phyloP scores from a whole-genome alignment of 1,284 basidiomycete genomes.

The Irpex lacteus region DNA sequence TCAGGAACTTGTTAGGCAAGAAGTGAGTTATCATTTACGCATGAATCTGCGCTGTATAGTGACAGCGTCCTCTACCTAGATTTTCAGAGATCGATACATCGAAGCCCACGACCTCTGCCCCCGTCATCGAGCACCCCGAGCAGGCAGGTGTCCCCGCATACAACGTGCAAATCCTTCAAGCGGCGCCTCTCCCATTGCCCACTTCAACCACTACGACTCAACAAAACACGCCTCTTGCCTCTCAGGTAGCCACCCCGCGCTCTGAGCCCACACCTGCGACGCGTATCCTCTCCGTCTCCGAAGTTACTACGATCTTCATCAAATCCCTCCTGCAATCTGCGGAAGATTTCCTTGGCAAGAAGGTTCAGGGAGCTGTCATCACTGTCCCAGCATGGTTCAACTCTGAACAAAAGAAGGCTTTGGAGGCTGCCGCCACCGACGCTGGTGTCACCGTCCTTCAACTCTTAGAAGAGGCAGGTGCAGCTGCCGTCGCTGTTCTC shows the following conservation, averaged over 20 bases:
- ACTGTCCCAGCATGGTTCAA: slow-evolving; percentile 80
- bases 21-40: slow-evolving; percentile 47
- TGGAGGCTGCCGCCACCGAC: slow-evolving; percentile 73
- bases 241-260: slow-evolving; percentile 60
- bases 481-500: slow-evolving; percentile 63
- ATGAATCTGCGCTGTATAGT: background rate
- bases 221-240: slow-evolving; percentile 62
- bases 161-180: slow-evolving; percentile 80
- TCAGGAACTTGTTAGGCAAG: slow-evolving; percentile 93
- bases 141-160: slow-evolving; percentile 77
- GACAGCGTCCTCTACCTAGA: slow-evolving; percentile 33
- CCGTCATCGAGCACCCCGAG: slow-evolving; percentile 76
- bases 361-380: slow-evolving; percentile 82
- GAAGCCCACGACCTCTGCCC: slow-evolving; percentile 51
- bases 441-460: slow-evolving; percentile 85
- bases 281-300: slow-evolving; percentile 80
- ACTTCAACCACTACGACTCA: slow-evolving; percentile 34
- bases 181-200: slow-evolving; percentile 61
- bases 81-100: slow-evolving; percentile 74
- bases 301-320: slow-evolving; percentile 89
- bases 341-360: slow-evolving; percentile 88
- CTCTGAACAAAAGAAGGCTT: slow-evolving; percentile 65
- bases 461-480: slow-evolving; percentile 83
- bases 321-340: slow-evolving; percentile 85
- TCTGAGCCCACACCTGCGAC: slow-evolving; percentile 76